Evolutionary conservation across 176 grass and related monocot genomes (phyloP).

Genomic region (Aegilops longissima): DNA sequence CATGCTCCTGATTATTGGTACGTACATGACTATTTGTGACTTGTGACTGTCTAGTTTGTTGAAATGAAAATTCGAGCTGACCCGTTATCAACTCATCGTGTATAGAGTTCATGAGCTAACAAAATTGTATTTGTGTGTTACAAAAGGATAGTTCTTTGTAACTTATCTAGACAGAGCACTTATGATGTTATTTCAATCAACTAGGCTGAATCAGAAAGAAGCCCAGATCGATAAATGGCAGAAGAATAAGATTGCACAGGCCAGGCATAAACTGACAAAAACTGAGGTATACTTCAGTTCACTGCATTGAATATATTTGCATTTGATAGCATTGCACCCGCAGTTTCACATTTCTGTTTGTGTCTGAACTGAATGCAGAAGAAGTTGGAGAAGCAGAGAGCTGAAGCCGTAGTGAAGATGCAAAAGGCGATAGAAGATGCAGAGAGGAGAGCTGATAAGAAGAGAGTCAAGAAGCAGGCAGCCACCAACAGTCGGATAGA

Average conservation of each 20-base stretch:
- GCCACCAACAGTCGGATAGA: constrained; percentile 44
- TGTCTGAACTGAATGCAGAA: constrained; percentile 38
- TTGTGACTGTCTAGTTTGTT: background rate
- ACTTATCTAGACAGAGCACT: constrained; percentile 10
- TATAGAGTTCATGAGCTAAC: background rate
- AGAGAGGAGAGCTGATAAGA: constrained; percentile 68
- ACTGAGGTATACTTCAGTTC: constrained; percentile 43
- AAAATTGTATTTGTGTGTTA: background rate
- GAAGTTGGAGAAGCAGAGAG: constrained; percentile 62
- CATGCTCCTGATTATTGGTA: background rate
- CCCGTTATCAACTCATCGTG: background rate
- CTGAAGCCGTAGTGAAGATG: constrained; percentile 49
- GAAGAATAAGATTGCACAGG: constrained; percentile 49
- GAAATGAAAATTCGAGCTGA: background rate
- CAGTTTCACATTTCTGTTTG: constrained; percentile 27
- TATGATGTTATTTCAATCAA: constrained; percentile 28
- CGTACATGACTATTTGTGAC: background rate
- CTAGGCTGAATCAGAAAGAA: constrained; percentile 72
- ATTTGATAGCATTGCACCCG: background rate
- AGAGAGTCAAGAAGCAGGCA: constrained; percentile 60
- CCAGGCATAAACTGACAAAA: constrained; percentile 50
- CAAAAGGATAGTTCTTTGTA: background rate
- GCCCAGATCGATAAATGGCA: constrained; percentile 63
- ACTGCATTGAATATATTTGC: constrained; percentile 19
- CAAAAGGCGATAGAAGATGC: constrained; percentile 50